Conservation (phyloP, 352 stramenopile species). For the Halophytophthora batemanensis region DNA sequence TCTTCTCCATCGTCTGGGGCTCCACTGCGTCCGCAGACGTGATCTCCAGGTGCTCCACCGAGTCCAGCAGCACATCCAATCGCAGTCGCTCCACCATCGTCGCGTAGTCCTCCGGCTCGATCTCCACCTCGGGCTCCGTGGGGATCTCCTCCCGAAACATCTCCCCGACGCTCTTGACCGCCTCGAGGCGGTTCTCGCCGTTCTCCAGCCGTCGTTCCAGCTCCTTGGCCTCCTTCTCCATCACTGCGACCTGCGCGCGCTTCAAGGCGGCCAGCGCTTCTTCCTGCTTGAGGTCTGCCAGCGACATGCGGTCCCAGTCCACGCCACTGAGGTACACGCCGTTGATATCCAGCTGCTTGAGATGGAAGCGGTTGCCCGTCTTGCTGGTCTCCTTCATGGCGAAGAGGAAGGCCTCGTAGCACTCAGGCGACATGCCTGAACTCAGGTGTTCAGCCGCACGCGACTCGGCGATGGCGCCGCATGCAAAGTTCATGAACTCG, state of each 20-base stretch:
- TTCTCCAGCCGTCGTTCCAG: neutral
- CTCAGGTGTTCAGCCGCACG: slow-evolving; percentile 36
- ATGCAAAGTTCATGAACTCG: slow-evolving; percentile 50
- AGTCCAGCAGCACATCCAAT: slow-evolving; percentile 38
- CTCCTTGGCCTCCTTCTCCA: slow-evolving; percentile 26
- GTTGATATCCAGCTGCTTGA: slow-evolving; percentile 52
- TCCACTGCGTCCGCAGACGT: slow-evolving; percentile 19
- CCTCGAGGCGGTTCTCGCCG: slow-evolving; percentile 1
- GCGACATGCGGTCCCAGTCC: slow-evolving; percentile 44
- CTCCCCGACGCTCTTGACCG: slow-evolving; percentile 2
- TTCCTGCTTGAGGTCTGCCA: slow-evolving; percentile 42
- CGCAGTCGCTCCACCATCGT: slow-evolving; percentile 38
- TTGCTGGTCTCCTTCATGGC: slow-evolving; percentile 54
- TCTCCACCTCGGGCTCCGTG: slow-evolving; percentile 5
- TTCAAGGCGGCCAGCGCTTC: slow-evolving; percentile 33
- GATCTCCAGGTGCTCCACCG: slow-evolving; percentile 41
- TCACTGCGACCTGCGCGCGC: slow-evolving; percentile 26
- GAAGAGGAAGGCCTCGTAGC: slow-evolving; percentile 51
- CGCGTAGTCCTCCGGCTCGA: slow-evolving; percentile 18
- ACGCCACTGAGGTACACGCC: slow-evolving; percentile 42
- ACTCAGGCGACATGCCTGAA: slow-evolving; percentile 30
- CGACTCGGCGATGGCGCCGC: slow-evolving; percentile 35
- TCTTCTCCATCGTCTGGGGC: slow-evolving; percentile 28
- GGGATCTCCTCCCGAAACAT: slow-evolving; percentile 2
- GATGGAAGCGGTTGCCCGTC: slow-evolving; percentile 39